Conservation (phyloP, 208 protist species). For the Trypanosoma brucei region DNA sequence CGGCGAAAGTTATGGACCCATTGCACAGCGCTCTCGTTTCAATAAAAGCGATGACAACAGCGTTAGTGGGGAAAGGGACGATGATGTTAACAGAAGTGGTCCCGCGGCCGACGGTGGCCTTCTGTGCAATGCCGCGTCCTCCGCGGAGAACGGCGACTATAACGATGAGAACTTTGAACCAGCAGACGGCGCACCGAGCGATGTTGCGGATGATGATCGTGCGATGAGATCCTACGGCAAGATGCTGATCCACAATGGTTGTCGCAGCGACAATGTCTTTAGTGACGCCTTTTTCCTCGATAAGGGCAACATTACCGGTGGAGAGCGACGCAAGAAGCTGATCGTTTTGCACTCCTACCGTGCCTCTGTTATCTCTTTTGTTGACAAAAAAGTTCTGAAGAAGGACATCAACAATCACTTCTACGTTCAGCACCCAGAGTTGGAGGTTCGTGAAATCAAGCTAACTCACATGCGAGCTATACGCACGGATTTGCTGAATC, state of each 20-base stretch:
- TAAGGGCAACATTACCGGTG: conserved; percentile 75
- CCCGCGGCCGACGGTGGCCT: conserved; percentile 1
- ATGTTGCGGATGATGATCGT: conserved; percentile 3
- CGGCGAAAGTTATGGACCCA: conserved; percentile 27
- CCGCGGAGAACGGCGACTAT: background rate
- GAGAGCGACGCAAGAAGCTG: conserved; percentile 79
- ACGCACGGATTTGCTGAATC: conserved; percentile 61
- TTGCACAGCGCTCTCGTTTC: conserved; percentile 10
- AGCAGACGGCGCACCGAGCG: background rate
- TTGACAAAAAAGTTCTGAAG: conserved; percentile 78
- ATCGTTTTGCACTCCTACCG: conserved; percentile 73
- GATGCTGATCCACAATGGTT: conserved; percentile 42
- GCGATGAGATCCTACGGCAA: conserved; percentile 72
- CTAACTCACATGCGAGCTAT: conserved; percentile 77
- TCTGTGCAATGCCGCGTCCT: conserved; percentile 11
- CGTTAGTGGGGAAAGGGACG: conserved; percentile 5
- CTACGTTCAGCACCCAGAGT: conserved; percentile 78
- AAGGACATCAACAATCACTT: conserved; percentile 87
- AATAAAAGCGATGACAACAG: conserved; percentile 22
- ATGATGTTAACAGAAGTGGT: background rate
- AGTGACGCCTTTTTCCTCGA: conserved; percentile 75
- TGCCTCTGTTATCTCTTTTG: conserved; percentile 77
- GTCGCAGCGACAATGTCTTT: conserved; percentile 53
- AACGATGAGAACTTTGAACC: conserved; percentile 1
- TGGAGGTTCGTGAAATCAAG: conserved; percentile 81